Evolutionary conservation across 2,329 filamentous ascomycete genomes (phyloP).

Genomic region (Nakataea oryzae): DNA sequence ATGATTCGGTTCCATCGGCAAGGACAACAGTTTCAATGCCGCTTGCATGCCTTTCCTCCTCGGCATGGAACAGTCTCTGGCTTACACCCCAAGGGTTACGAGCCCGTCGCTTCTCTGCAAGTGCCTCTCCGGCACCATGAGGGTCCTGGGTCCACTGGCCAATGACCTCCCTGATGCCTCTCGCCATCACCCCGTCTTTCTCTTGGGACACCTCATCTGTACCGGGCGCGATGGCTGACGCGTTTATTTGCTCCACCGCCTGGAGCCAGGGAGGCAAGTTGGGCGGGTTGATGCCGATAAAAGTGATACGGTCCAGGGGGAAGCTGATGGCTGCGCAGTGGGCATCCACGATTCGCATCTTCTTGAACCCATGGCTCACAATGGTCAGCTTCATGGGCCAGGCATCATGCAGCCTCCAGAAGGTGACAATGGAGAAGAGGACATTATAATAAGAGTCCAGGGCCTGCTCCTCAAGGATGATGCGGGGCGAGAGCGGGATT

Average conservation of each 20-base stretch:
- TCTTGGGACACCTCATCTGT: slow-evolving; percentile 7
- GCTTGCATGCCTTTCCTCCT: slow-evolving; percentile 22
- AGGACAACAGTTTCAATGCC: slow-evolving; percentile 23
- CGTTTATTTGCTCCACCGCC: slow-evolving; percentile 10
- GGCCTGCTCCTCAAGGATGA: slow-evolving; percentile 58
- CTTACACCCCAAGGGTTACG: slow-evolving; percentile 37
- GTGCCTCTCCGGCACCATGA: slow-evolving; percentile 32
- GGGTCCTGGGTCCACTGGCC: slow-evolving; percentile 41
- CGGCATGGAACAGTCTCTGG: slow-evolving; percentile 32
- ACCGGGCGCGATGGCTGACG: not conserved
- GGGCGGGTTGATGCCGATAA: slow-evolving; percentile 56
- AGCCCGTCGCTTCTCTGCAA: slow-evolving; percentile 35
- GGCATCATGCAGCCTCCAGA: slow-evolving; percentile 28
- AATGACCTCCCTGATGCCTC: slow-evolving; percentile 30
- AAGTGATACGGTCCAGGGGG: slow-evolving; percentile 31
- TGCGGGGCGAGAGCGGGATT: slow-evolving; percentile 16
- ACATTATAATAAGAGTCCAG: slow-evolving; percentile 84
- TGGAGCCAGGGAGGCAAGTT: slow-evolving; percentile 8
- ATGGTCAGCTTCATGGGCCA: slow-evolving; percentile 54
- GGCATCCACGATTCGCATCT: slow-evolving; percentile 46
- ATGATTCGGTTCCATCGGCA: slow-evolving; percentile 21
- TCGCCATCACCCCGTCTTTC: slow-evolving; percentile 26
- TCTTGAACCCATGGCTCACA: slow-evolving; percentile 62
- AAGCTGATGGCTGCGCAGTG: slow-evolving; percentile 56
- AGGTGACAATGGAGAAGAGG: slow-evolving; percentile 56